Base-by-base conservation (phyloP, 164 flowering plant genomes). In the Paratinospora sagittata region DNA sequence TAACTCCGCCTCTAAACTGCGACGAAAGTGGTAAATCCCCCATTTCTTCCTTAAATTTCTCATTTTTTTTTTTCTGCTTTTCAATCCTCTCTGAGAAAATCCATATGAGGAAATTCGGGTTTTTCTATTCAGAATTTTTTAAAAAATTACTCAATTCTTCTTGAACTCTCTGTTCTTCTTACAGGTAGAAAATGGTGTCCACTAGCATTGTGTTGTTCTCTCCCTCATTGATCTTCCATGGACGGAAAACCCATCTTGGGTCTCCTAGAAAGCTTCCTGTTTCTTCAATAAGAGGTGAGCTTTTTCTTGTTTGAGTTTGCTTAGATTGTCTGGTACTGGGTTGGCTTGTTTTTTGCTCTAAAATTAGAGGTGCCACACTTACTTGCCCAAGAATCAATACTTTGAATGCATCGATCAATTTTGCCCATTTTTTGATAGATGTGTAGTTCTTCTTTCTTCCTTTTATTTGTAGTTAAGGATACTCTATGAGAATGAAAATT, bases 141-240 rank as follows among this genome's bases (percentile, higher is more conserved):
- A 57, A 3, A 30, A 4, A 30, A 30, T n/a, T 34, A 19, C 43
- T 24, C 43, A 3, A 6, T 1, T n/a, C 43, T 41, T 43, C 5
- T 1, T 30, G 4, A 1, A 30, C 4, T 30, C 34, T 70, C 34
- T 66, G 0, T 34, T 72, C 6, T 43, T 8, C 14, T 19, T 33
- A 67, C 68, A 21, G 27, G 55, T 65, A 79, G 65, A 57, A n/a
- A 24, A 83, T 83, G 84, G 83, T 84, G 55, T 81, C 86, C 52
- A 72, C 84, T 19, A 70, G 79, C 57, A 43, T 76, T 77, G 70
- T 80, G 61, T 70, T 60, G 68, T 65, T 81, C 73, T 70, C 76
- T 72, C 78, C 87, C 1, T 77, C 84, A 70, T 74, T 84, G 69
- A 62, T 80, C 41, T 69, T 73, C 39, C 79, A 69, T 49, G 82